Percentiles rank a stretch among this genome's conserved stretches.
phyloP scores from a whole-genome alignment of 2,329 filamentous ascomycete species.

The Lasiodiplodia gonubiensis region DNA sequence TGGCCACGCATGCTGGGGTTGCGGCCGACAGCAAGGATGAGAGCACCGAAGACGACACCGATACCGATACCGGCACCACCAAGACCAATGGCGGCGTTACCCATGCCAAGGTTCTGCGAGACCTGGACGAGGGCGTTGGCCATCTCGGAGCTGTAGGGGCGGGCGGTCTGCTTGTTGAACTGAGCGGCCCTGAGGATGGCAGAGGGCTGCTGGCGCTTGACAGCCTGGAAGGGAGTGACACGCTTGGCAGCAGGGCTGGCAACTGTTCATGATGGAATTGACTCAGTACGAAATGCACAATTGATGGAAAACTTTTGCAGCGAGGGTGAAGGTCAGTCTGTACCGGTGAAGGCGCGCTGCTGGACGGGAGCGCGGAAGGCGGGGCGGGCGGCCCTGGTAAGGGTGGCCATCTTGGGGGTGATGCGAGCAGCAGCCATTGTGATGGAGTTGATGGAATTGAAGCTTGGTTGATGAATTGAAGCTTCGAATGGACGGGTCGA shows the following conservation, averaged over 20 bases:
- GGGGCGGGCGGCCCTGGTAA: slow-evolving; percentile 78
- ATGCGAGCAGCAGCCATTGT: slow-evolving; percentile 81
- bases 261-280: slow-evolving; percentile 30
- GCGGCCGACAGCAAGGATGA: slow-evolving; percentile 87
- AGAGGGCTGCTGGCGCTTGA: slow-evolving; percentile 75
- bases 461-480: slow-evolving; percentile 27
- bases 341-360: slow-evolving; percentile 80
- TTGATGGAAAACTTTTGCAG: slow-evolving; percentile 29
- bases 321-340: slow-evolving; percentile 49
- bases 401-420: slow-evolving; percentile 79
- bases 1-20: slow-evolving; percentile 94
- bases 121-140: slow-evolving; percentile 87
- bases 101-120: slow-evolving; percentile 88
- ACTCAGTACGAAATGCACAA: slow-evolving; percentile 27
- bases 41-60: slow-evolving; percentile 89
- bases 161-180: slow-evolving; percentile 55
- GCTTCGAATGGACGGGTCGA: slow-evolving; percentile 28
- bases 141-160: slow-evolving; percentile 87
- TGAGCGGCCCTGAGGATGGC: slow-evolving; percentile 68
- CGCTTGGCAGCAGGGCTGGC: slow-evolving; percentile 33
- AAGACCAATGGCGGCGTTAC: slow-evolving; percentile 82
- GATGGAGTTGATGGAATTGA: slow-evolving; percentile 53
- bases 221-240: slow-evolving; percentile 70
- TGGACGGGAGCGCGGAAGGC: slow-evolving; percentile 70
- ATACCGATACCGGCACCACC: slow-evolving; percentile 94